A percentile compares a stretch with the other conserved stretches of the same genome.
Conservation (phyloP, 2,329 filamentous ascomycete genomes). For the Fusarium goolgardi region DNA sequence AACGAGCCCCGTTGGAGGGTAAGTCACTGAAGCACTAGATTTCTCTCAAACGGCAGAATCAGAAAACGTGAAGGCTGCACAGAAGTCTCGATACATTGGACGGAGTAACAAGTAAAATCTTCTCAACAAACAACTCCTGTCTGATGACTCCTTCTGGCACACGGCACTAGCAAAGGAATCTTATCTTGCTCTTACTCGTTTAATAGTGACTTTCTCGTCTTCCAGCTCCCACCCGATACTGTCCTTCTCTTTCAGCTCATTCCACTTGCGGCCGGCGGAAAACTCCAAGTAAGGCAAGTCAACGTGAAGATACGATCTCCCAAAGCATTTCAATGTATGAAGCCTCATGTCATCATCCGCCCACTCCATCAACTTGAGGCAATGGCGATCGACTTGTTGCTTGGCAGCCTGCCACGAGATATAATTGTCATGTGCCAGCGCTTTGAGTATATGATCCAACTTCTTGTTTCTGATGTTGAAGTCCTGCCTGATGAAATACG, state of each 20-base stretch:
- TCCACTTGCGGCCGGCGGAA: constrained; percentile 77
- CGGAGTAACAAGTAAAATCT: constrained; percentile 7
- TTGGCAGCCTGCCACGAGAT: constrained; percentile 79
- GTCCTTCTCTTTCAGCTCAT: constrained; percentile 72
- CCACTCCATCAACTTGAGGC: constrained; percentile 82
- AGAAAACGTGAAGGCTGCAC: constrained; percentile 6
- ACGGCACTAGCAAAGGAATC: constrained; percentile 16
- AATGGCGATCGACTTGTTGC: constrained; percentile 81
- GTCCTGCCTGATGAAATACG: constrained; percentile 72
- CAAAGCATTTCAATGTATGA: constrained; percentile 87
- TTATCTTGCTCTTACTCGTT: constrained; percentile 61
- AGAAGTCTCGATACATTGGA: constrained; percentile 1
- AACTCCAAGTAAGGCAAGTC: constrained; percentile 76
- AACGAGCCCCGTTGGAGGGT: not conserved
- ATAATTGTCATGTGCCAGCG: constrained; percentile 86
- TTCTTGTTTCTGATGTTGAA: constrained; percentile 74
- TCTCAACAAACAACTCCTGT: constrained; percentile 9
- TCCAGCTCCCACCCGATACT: constrained; percentile 88
- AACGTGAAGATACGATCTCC: constrained; percentile 80
- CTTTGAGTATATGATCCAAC: constrained; percentile 74
- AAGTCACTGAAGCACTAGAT: not conserved
- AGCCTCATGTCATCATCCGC: constrained; percentile 78
- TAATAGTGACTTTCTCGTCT: constrained; percentile 79
- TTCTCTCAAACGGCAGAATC: not conserved
- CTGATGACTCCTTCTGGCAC: constrained; percentile 10